These are phyloP conservation scores for Lipomyces sp. DNA, from an alignment of 805 yeast genomes.

Conservation along the genomic window DNA sequence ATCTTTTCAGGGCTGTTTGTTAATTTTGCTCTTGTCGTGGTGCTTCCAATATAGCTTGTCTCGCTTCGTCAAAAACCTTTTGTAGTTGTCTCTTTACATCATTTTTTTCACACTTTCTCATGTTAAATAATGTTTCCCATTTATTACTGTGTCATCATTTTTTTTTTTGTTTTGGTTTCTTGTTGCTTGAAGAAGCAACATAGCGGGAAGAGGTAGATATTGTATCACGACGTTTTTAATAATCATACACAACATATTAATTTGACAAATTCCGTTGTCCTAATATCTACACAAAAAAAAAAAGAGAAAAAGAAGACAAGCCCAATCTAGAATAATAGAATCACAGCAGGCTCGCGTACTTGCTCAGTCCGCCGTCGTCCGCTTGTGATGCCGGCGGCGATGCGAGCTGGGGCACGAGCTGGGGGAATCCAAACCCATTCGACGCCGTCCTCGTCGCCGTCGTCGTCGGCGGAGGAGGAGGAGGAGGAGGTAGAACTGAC, in stretches of 20 bases:
- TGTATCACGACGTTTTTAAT: too few species aligned
- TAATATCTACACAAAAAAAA: too few species aligned
- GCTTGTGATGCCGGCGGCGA: background rate
- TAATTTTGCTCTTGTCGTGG: background rate
- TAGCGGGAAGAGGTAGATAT: too few species aligned
- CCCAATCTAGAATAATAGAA: too few species aligned
- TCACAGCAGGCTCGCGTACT: slow-evolving; percentile 25
- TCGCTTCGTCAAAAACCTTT: too few species aligned
- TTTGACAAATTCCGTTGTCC: too few species aligned
- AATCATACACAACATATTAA: too few species aligned
- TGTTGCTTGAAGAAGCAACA: too few species aligned
- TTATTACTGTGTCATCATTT: background rate
- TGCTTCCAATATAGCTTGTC: background rate
- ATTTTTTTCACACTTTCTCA: background rate
- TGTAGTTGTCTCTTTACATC: background rate
- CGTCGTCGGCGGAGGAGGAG: slow-evolving; percentile 1
- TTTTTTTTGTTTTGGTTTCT: background rate
- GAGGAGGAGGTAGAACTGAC: background rate
- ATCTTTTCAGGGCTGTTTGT: background rate
- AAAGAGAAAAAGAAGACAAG: too few species aligned
- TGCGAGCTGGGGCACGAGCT: slow-evolving; percentile 5
- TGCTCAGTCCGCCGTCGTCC: slow-evolving; percentile 9
- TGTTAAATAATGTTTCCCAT: background rate
- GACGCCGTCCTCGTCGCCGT: background rate
- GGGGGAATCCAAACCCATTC: slow-evolving; percentile 14